These are phyloP conservation scores for Nepenthes gracilis DNA, from an alignment of 148 eudicot genomes.

Conservation along the genomic window DNA sequence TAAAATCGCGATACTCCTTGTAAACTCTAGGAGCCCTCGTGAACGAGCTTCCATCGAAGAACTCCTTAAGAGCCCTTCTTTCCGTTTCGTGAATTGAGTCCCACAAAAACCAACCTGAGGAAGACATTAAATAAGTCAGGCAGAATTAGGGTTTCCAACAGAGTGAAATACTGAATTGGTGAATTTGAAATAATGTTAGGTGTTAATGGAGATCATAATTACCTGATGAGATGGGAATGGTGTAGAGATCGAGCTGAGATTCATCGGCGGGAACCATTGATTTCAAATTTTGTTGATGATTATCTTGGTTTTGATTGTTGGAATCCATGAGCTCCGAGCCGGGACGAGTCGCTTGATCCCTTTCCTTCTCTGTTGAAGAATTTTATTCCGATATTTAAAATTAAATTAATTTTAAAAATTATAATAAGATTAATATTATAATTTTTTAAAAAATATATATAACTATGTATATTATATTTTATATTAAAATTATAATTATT, in stretches of 20 bases:
- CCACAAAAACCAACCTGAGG: slow-evolving; percentile 91
- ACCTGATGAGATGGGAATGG: slow-evolving; percentile 75
- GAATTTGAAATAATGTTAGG: not conserved
- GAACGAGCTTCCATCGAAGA: slow-evolving; percentile 69
- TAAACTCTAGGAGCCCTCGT: slow-evolving; percentile 81
- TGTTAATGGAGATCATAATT: slow-evolving; percentile 5
- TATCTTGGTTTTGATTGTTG: not conserved
- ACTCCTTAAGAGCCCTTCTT: slow-evolving; percentile 45
- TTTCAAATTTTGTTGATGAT: slow-evolving; percentile 16
- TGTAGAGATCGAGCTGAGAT: slow-evolving; percentile 66
- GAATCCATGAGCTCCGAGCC: not conserved
- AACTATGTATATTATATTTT: too few relatives aligned
- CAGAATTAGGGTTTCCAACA: not conserved
- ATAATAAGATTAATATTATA: too few relatives aligned
- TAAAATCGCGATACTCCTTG: slow-evolving; percentile 88
- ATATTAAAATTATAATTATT: too few relatives aligned
- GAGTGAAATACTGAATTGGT: not conserved
- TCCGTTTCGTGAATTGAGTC: slow-evolving; percentile 75
- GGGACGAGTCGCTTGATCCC: too few relatives aligned
- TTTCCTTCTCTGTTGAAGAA: too few relatives aligned
- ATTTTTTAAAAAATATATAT: too few relatives aligned
- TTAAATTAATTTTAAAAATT: too few relatives aligned
- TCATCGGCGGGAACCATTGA: slow-evolving; percentile 30
- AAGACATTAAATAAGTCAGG: not conserved
- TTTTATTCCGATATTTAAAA: too few relatives aligned